Base-by-base conservation (phyloP, 345 rosid genomes). In the Syzygium grande region DNA sequence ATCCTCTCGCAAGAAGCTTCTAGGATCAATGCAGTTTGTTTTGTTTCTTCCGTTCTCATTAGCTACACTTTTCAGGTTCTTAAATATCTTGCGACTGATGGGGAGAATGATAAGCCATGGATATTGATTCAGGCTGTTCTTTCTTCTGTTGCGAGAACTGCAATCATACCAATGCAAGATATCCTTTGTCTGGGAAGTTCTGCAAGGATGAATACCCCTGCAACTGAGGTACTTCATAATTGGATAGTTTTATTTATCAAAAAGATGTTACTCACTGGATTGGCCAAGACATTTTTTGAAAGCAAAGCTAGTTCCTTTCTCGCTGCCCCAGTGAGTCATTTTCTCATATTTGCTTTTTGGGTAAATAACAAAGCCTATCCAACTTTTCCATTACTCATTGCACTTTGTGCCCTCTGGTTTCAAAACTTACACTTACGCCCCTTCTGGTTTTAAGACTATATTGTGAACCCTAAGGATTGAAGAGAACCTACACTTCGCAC, bases 141-240 rank as follows among this genome's bases (percentile, higher is more conserved):
- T 59, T 92, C 98, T 77, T 96, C 99, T 29, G 91, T 94, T 19
- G 97, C 99, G 85, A 92, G 89, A 89, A 96, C 99, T 78, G 89
- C 98, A 86, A 88, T 97, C 84, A 91, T 97, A 90, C 96, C 99
- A 15, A 91, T 96, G 98, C 99, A 96, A 92, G 99, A 97, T 90
- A 90, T 97, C 90, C 97, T 97, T 84, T 92, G 95, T 89, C 92
- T 97, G 23, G 99, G 95, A 87, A 93, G 85, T 91, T 93, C 95
- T 87, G 98, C 99, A 22, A 92, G 99, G 90, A 96, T 96, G 98
- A 97, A 97, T 88, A 93, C 89, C 91, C 99, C 99, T 58, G 97
- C 99, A 73, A 97, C 99, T 86, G 91, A 79, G 97, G 98, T 97
- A 90, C 88, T 56, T 21, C 29, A 27, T 54, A 11, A 51, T 86